Evolutionary conservation across 2,329 filamentous ascomycete genomes (phyloP).

Genomic region (Cladosporium cucumerinum): DNA sequence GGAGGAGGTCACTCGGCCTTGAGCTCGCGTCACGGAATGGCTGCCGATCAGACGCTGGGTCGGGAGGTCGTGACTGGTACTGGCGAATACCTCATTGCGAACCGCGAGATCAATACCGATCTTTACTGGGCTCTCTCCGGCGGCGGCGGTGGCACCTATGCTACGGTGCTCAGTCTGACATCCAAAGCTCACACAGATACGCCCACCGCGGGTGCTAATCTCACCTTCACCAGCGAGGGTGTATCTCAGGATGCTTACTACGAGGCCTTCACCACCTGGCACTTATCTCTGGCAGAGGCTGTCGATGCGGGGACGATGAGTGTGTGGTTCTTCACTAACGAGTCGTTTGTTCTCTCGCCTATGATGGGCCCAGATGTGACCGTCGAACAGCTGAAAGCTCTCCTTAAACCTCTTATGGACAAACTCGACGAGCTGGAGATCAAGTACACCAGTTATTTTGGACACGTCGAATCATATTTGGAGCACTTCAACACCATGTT

Average conservation of each 20-base stretch:
- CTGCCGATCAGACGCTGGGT: slow-evolving; percentile 57
- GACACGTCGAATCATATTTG: slow-evolving; percentile 35
- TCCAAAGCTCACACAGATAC: slow-evolving; percentile 49
- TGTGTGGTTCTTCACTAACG: slow-evolving; percentile 51
- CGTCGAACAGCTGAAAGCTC: slow-evolving; percentile 40
- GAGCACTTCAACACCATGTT: slow-evolving; percentile 35
- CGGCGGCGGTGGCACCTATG: slow-evolving; percentile 59
- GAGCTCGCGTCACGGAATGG: slow-evolving; percentile 54
- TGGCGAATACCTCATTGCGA: slow-evolving; percentile 50
- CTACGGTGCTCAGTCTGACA: slow-evolving; percentile 55
- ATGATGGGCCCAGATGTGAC: slow-evolving; percentile 50
- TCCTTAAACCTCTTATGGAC: slow-evolving; percentile 47
- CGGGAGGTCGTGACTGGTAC: slow-evolving; percentile 46
- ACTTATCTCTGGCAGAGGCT: slow-evolving; percentile 47
- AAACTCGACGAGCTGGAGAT: slow-evolving; percentile 40
- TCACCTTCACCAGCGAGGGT: slow-evolving; percentile 40
- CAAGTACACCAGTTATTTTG: slow-evolving; percentile 30
- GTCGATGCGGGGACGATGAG: slow-evolving; percentile 51
- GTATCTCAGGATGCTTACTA: slow-evolving; percentile 45
- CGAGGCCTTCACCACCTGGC: slow-evolving; percentile 44
- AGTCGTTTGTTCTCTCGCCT: slow-evolving; percentile 47
- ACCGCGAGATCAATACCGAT: slow-evolving; percentile 48
- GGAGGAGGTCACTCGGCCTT: slow-evolving; percentile 59
- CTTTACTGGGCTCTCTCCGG: slow-evolving; percentile 63
- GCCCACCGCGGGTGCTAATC: slow-evolving; percentile 43